phyloP scores from a whole-genome alignment of 2,329 filamentous ascomycete species.

The Aschersonia sp. region DNA sequence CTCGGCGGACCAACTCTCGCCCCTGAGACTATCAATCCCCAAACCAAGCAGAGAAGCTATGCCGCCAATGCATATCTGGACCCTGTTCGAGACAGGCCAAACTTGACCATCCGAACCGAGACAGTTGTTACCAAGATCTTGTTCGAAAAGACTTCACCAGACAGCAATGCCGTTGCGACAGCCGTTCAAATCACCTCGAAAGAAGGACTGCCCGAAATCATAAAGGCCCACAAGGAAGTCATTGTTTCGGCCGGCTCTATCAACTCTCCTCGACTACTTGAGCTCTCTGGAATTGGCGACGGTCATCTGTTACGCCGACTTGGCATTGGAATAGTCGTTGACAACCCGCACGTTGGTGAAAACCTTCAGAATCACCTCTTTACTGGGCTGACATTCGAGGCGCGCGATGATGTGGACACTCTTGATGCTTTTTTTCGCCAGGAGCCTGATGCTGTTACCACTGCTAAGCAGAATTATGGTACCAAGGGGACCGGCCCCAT shows the following conservation, averaged over 20 bases:
- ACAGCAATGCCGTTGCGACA: conserved; percentile 4
- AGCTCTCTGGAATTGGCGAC: conserved; percentile 26
- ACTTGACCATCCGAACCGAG: conserved; percentile 19
- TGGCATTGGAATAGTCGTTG: conserved; percentile 15
- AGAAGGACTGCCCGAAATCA: conserved; percentile 2
- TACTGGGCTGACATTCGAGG: conserved; percentile 5
- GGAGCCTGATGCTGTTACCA: conserved; percentile 16
- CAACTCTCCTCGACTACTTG: conserved; percentile 26
- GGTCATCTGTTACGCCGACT: conserved; percentile 17
- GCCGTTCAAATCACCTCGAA: conserved; percentile 7
- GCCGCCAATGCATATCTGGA: conserved; percentile 16
- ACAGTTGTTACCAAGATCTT: conserved; percentile 18
- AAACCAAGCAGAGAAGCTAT: conserved; percentile 17
- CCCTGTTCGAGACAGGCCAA: conserved; percentile 15
- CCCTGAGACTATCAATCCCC: conserved; percentile 12
- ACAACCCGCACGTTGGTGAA: conserved; percentile 23
- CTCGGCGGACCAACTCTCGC: neutral
- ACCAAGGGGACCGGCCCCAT: conserved; percentile 16
- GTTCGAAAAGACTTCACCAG: conserved; percentile 6
- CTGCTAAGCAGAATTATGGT: conserved; percentile 20
- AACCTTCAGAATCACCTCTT: conserved; percentile 20
- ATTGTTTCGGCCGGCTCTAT: conserved; percentile 26
- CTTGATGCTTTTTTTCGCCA: conserved; percentile 16
- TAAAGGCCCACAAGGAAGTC: conserved; percentile 20
- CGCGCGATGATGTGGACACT: conserved; percentile 4